phyloP scores from a whole-genome alignment of 2,329 filamentous ascomycete species.

The Periglandula ipomoeae region DNA sequence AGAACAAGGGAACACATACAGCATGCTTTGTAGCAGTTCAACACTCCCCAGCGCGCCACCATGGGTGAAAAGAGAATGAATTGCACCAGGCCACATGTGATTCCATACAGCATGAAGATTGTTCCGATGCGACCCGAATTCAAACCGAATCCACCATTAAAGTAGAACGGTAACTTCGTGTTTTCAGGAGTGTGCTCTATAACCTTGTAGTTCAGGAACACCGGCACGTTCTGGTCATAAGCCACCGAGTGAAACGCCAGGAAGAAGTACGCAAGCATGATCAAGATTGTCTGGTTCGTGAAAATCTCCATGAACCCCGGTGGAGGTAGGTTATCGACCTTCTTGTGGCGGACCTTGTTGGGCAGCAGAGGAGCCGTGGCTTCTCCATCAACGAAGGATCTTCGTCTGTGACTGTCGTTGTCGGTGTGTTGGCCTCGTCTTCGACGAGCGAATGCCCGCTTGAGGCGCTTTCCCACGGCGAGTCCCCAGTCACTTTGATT shows the following conservation, averaged over 20 bases:
- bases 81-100: slow-evolving; percentile 72
- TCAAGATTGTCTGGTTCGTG: slow-evolving; percentile 62
- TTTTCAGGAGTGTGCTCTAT: slow-evolving; percentile 48
- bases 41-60: slow-evolving; percentile 62
- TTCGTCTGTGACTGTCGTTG: slow-evolving; percentile 21
- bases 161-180: slow-evolving; percentile 65
- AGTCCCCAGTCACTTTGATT: slow-evolving; percentile 66
- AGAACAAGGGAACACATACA: slow-evolving; percentile 23
- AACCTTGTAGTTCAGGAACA: slow-evolving; percentile 73
- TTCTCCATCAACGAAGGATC: slow-evolving; percentile 46
- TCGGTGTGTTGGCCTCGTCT: not conserved
- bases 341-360: slow-evolving; percentile 18
- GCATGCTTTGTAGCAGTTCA: slow-evolving; percentile 63
- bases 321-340: slow-evolving; percentile 9
- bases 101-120: slow-evolving; percentile 75
- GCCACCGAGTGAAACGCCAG: slow-evolving; percentile 75
- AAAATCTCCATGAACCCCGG: slow-evolving; percentile 56
- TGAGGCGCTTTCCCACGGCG: slow-evolving; percentile 59
- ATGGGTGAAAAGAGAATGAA: slow-evolving; percentile 76
- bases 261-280: slow-evolving; percentile 69
- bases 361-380: slow-evolving; percentile 46
- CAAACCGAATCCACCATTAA: slow-evolving; percentile 70
- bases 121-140: slow-evolving; percentile 68
- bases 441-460: slow-evolving; percentile 25
- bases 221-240: slow-evolving; percentile 80